phyloP scores from a whole-genome alignment of 768 basidiomycete genomes.

The Galerina sulciceps region DNA sequence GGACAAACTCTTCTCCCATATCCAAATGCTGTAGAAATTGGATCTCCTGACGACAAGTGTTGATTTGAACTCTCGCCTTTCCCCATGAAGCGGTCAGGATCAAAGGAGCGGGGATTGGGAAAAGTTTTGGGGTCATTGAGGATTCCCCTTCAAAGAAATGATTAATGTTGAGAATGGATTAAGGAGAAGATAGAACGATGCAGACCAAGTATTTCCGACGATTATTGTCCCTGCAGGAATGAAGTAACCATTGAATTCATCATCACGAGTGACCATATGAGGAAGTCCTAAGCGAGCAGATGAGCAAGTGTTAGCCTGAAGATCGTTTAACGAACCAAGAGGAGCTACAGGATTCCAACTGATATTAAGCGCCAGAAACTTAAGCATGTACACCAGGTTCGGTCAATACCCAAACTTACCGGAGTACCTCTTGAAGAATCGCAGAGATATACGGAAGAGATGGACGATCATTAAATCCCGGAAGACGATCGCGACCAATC shows the following conservation, averaged over 20 bases:
- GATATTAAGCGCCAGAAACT: not conserved
- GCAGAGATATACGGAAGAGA: slow-evolving; percentile 25
- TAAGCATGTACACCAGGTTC: slow-evolving; percentile 31
- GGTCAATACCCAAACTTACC: slow-evolving; percentile 1
- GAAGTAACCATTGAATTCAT: slow-evolving; percentile 31
- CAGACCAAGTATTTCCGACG: slow-evolving; percentile 32
- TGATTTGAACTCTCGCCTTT: slow-evolving; percentile 24
- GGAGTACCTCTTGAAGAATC: slow-evolving; percentile 20
- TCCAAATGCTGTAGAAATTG: slow-evolving; percentile 43
- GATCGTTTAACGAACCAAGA: slow-evolving; percentile 5
- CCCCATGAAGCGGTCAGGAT: slow-evolving; percentile 51
- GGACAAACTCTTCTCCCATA: slow-evolving; percentile 53
- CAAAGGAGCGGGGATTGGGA: slow-evolving; percentile 50
- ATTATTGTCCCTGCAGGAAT: slow-evolving; percentile 34
- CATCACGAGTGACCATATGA: slow-evolving; percentile 30
- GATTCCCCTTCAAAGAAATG: slow-evolving; percentile 42
- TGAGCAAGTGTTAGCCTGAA: no score
- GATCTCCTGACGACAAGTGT: slow-evolving; percentile 36
- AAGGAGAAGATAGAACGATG: slow-evolving; percentile 49
- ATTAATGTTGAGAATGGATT: not conserved
- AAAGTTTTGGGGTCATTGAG: slow-evolving; percentile 50
- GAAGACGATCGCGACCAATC: slow-evolving; percentile 26
- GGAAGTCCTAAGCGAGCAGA: not conserved
- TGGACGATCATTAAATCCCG: slow-evolving; percentile 26
- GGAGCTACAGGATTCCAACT: slow-evolving; percentile 27